Conservation (phyloP, 2,329 filamentous ascomycete genomes). For the Alternaria novae-zelandiae region DNA sequence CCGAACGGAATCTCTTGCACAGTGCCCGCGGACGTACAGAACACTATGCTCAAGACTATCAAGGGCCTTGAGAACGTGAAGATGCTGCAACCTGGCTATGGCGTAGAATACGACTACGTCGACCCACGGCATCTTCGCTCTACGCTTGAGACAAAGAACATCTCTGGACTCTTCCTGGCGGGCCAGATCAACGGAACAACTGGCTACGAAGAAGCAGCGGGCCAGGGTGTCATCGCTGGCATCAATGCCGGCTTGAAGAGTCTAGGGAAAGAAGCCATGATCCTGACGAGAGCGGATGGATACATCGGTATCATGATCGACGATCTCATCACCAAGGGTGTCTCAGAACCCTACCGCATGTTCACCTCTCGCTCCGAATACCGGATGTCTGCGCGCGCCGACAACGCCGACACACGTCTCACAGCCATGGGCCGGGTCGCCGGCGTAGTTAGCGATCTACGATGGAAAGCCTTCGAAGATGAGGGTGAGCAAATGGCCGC, state of each 20-base stretch:
- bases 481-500: conserved; percentile 71
- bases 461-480: conserved; percentile 75
- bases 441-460: conserved; percentile 77
- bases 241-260: conserved; percentile 91
- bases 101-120: conserved; percentile 98
- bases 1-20: conserved; percentile 99
- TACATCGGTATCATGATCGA: conserved; percentile 99
- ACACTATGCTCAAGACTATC: conserved; percentile 83
- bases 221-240: conserved; percentile 89
- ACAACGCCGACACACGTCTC: conserved; percentile 90
- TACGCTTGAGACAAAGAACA: conserved; percentile 93
- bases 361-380: conserved; percentile 97
- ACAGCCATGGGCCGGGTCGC: conserved; percentile 77
- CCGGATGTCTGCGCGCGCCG: conserved; percentile 86
- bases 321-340: conserved; percentile 94
- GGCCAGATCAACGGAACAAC: conserved; percentile 99
- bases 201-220: conserved; percentile 96
- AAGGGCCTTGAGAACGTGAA: conserved; percentile 84
- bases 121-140: conserved; percentile 86
- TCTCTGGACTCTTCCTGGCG: conserved; percentile 85
- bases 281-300: conserved; percentile 80
- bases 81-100: conserved; percentile 95
- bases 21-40: conserved; percentile 85
- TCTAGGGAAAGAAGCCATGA: conserved; percentile 67
- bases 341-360: conserved; percentile 97